A percentile compares a stretch with the other conserved stretches of the same genome.
Evolutionary conservation across 202 grass and related monocot genomes (phyloP).

Genomic region (Setaria italica): DNA sequence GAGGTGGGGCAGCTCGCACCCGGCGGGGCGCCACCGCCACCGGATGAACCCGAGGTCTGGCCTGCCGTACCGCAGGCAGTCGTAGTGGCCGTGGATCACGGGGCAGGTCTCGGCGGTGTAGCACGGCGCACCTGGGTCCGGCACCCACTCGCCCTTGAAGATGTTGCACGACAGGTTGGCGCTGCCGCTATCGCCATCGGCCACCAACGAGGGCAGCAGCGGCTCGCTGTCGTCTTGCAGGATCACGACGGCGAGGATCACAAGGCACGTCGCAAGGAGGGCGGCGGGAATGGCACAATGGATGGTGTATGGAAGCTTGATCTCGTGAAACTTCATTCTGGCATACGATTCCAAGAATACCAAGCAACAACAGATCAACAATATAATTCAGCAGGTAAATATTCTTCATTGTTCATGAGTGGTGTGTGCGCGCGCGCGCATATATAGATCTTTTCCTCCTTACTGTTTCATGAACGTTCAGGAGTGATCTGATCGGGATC

Average conservation of each 20-base stretch:
- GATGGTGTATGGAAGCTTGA: slow-evolving; percentile 25
- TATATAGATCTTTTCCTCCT: background rate
- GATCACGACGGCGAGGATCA: slow-evolving; percentile 24
- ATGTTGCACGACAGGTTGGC: slow-evolving; percentile 43
- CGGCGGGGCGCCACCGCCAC: slow-evolving; percentile 57
- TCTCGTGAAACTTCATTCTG: slow-evolving; percentile 24
- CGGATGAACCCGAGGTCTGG: slow-evolving; percentile 47
- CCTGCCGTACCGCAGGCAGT: slow-evolving; percentile 50
- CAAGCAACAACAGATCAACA: background rate
- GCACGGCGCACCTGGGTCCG: slow-evolving; percentile 31
- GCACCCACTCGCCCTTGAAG: slow-evolving; percentile 54
- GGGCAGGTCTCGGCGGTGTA: slow-evolving; percentile 52
- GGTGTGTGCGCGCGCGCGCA: background rate
- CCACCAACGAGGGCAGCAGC: background rate
- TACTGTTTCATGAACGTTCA: slow-evolving; percentile 14
- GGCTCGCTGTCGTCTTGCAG: background rate
- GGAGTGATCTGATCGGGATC: background rate
- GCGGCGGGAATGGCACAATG: slow-evolving; percentile 17
- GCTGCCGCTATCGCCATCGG: background rate
- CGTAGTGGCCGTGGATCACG: slow-evolving; percentile 63
- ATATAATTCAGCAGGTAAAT: background rate
- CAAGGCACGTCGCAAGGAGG: slow-evolving; percentile 25
- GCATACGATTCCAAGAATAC: too few relatives aligned
- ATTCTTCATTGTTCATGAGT: background rate
- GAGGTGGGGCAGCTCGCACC: slow-evolving; percentile 48